These are phyloP conservation scores for Sporopachydermia lactativora DNA, from an alignment of 805 yeast genomes.

Conservation along the genomic window DNA sequence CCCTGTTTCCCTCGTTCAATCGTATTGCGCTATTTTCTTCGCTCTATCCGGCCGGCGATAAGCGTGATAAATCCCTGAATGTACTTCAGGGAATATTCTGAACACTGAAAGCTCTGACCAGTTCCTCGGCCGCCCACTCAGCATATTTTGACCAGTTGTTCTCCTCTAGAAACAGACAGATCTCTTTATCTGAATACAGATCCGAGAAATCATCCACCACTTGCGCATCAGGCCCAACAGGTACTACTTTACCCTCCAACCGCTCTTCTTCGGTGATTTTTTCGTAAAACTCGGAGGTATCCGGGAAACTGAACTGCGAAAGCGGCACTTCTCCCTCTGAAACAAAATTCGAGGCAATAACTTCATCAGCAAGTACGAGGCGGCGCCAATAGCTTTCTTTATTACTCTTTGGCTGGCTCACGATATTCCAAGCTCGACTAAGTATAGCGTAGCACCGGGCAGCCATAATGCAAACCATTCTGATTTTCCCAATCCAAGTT, in stretches of 20 bases:
- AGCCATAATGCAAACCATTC: neutral
- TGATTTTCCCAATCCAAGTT: neutral
- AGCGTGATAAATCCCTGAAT: too few species aligned
- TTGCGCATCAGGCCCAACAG: constrained; percentile 5
- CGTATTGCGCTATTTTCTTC: too few species aligned
- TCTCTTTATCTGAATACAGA: neutral
- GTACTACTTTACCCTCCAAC: constrained; percentile 4
- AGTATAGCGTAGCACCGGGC: neutral
- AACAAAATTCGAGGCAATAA: neutral
- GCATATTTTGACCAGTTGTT: neutral
- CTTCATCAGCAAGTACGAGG: neutral
- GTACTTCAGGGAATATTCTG: too few species aligned
- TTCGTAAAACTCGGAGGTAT: constrained; percentile 1
- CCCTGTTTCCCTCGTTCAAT: too few species aligned
- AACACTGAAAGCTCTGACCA: neutral
- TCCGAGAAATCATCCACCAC: constrained; percentile 4
- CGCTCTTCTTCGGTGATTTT: constrained; percentile 8
- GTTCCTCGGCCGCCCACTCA: constrained; percentile 1
- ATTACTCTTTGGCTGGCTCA: neutral
- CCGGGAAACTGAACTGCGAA: neutral
- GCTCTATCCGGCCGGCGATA: too few species aligned
- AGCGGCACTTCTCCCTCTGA: neutral
- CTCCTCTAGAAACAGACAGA: neutral
- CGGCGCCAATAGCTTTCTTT: neutral
- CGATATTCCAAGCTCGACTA: neutral